These are phyloP conservation scores for Dendrobium huoshanense DNA, from an alignment of 106 monocot species.

Conservation along the genomic window DNA sequence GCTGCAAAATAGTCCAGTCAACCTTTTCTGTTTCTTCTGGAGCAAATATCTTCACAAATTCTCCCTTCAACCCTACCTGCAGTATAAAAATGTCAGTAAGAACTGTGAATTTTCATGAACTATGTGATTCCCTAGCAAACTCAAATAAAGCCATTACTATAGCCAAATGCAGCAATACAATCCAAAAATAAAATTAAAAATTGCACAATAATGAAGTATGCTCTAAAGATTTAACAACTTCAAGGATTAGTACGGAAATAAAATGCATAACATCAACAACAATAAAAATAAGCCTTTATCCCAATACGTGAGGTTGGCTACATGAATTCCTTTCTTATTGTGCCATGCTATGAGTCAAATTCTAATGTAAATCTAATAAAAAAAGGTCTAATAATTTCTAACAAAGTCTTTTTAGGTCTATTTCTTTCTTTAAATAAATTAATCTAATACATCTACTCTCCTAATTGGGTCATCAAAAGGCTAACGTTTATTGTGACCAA, in stretches of 20 bases:
- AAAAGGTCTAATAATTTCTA: too few relatives aligned
- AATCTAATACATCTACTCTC: too few relatives aligned
- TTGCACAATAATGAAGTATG: background rate
- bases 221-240: background rate
- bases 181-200: background rate
- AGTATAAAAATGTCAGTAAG: slow-evolving; percentile 1
- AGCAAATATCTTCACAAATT: slow-evolving; percentile 51
- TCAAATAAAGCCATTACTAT: background rate
- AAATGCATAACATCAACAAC: background rate
- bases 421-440: too few relatives aligned
- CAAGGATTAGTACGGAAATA: background rate
- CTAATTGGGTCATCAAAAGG: too few relatives aligned
- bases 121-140: background rate
- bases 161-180: background rate
- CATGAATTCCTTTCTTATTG: too few relatives aligned
- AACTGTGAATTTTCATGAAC: background rate
- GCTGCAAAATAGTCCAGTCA: slow-evolving; percentile 46
- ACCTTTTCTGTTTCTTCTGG: slow-evolving; percentile 41
- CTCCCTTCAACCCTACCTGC: slow-evolving; percentile 85
- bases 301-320: too few relatives aligned
- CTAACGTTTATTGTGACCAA: too few relatives aligned
- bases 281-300: background rate
- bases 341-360: too few relatives aligned
- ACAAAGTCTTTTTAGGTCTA: too few relatives aligned
- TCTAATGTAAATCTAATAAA: too few relatives aligned